Base-by-base conservation (phyloP, 2,329 filamentous ascomycete genomes). In the Massarina eburnea region DNA sequence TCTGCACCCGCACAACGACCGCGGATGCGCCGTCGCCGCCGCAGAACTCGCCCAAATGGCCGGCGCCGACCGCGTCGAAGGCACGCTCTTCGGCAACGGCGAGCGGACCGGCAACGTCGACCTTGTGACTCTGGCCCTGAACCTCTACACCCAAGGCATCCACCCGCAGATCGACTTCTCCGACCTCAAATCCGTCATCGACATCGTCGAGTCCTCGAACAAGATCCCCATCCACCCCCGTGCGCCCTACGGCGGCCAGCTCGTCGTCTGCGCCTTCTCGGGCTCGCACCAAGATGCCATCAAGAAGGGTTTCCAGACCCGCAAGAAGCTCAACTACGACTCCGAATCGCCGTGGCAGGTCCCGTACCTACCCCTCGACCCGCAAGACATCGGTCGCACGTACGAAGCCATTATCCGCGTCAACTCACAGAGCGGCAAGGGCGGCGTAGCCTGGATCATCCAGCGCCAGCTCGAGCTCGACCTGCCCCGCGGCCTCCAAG, bases 331-430 rank as follows among this genome's bases (percentile, higher is more conserved):
- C 1, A 80, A 78, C 43, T 76, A 79, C 36, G 75, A 72, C 4
- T 75, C 80, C 64, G 83, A 92, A 45, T 82, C 85, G 62, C 76
- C 74, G 32, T 97, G 92, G 92, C 76, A 88, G 58, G 80, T 96
- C 30, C 92, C 92, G 0, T 97, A 97, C 67, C 85, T 97, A 39
- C 92, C 92, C 10, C 81, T 97, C 60, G 92, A 97, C 64, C 92
- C 92, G 4, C 80, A 88, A 64, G 92, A 97, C 64, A 96, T 97
- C 54, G 92, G 92, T 40, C 85, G 92, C 46, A 96, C 86, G n/a
- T 97, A 97, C 80, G 91, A 97, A 73, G 92, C 92, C 48, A 88
- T 97, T 66, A 97, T 97, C 67, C 88, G 92, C 49, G 92, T 97
- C 80, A 99, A 97, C 78, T 95, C 89, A 15, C 92, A 97, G 71